These are phyloP conservation scores for Ogataea chonburiensis DNA, from an alignment of 805 yeast genomes.

Conservation along the genomic window DNA sequence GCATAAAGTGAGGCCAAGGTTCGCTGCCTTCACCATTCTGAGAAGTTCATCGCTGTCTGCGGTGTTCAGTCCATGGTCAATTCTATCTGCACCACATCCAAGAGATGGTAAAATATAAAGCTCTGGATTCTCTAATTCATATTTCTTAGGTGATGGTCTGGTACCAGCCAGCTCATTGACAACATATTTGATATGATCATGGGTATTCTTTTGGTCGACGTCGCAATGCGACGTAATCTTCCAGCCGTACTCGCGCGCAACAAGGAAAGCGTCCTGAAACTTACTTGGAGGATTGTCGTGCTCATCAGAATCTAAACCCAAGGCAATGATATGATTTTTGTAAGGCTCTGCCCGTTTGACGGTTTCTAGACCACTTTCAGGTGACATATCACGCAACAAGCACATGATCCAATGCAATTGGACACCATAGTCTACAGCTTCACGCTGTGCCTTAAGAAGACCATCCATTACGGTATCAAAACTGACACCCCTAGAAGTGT, in stretches of 20 bases:
- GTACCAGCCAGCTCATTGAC: slow-evolving; percentile 19
- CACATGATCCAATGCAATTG: slow-evolving; percentile 45
- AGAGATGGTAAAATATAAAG: slow-evolving; percentile 14
- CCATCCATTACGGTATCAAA: slow-evolving; percentile 41
- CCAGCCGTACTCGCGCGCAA: slow-evolving; percentile 36
- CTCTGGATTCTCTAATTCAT: slow-evolving; percentile 33
- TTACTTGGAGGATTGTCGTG: slow-evolving; percentile 44
- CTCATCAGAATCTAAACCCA: slow-evolving; percentile 47
- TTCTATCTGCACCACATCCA: slow-evolving; percentile 36
- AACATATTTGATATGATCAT: slow-evolving; percentile 34
- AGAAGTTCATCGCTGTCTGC: slow-evolving; percentile 36
- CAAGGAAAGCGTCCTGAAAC: slow-evolving; percentile 39
- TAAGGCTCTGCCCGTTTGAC: slow-evolving; percentile 35
- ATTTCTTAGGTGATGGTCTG: slow-evolving; percentile 24
- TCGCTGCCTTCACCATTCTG: slow-evolving; percentile 34
- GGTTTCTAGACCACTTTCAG: slow-evolving; percentile 39
- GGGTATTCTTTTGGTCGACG: slow-evolving; percentile 47
- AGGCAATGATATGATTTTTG: slow-evolving; percentile 39
- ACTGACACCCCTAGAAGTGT: slow-evolving; percentile 41
- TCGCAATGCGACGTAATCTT: slow-evolving; percentile 43
- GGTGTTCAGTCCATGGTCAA: slow-evolving; percentile 46
- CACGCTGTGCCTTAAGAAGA: slow-evolving; percentile 40
- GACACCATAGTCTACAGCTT: slow-evolving; percentile 39
- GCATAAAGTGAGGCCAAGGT: slow-evolving; percentile 41
- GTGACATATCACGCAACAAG: slow-evolving; percentile 44